A percentile compares a stretch with the other conserved stretches of the same genome.
These are phyloP conservation scores for Pythium brassicae DNA, from an alignment of 352 stramenopile species.

Conservation along the genomic window DNA sequence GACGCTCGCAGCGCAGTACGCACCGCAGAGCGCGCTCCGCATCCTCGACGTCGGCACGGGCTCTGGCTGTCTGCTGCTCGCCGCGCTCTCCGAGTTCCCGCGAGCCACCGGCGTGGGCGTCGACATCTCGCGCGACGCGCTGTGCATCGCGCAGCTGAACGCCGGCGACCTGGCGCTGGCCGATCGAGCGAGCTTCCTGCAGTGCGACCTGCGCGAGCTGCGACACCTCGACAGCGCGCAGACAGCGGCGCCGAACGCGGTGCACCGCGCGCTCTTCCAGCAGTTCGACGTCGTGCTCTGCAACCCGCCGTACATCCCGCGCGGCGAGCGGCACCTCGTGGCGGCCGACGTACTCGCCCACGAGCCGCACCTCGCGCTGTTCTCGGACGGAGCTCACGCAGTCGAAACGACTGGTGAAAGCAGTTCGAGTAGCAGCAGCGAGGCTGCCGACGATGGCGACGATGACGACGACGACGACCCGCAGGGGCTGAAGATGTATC, in stretches of 20 bases:
- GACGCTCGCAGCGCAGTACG: constrained; percentile 43
- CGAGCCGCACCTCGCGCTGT: constrained; percentile 71
- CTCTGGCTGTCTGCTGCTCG: constrained; percentile 58
- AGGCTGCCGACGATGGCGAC: not conserved
- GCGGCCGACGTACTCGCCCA: constrained; percentile 50
- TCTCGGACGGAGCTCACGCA: constrained; percentile 38
- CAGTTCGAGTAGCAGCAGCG: too few species aligned
- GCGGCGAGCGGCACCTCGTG: constrained; percentile 46
- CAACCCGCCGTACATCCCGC: constrained; percentile 74
- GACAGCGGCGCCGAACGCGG: not conserved
- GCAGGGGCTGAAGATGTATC: constrained; percentile 56
- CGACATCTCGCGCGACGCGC: constrained; percentile 52
- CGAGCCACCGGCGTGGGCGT: constrained; percentile 46
- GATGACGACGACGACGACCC: constrained; percentile 10
- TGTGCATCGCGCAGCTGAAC: constrained; percentile 51
- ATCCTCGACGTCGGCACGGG: constrained; percentile 76
- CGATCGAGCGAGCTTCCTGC: constrained; percentile 20
- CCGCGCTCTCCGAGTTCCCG: constrained; percentile 58
- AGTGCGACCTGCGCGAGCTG: constrained; percentile 29
- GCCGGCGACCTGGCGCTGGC: constrained; percentile 19
- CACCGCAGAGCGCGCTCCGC: constrained; percentile 23
- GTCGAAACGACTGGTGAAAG: not conserved
- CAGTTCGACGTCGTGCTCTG: constrained; percentile 67
- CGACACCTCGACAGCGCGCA: not conserved
- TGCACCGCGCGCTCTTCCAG: constrained; percentile 18